Evolutionary conservation across 2,329 filamentous ascomycete species (phyloP).

Genomic region (Pseudogymnoascus sp.): DNA sequence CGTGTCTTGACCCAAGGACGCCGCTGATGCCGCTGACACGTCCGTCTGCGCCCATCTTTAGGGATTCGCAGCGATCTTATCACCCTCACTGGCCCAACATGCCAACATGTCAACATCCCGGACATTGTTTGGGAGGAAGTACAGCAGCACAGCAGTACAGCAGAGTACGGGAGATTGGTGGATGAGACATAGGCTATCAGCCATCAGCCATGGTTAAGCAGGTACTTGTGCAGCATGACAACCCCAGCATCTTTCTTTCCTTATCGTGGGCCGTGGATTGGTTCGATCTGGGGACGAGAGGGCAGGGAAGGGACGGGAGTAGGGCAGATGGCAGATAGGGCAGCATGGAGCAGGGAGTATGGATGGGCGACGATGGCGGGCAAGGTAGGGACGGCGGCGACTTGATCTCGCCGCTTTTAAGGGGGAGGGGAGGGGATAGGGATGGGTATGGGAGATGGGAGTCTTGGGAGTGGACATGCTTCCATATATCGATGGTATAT

Average conservation of each 20-base stretch:
- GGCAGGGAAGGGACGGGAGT: background rate
- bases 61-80: background rate
- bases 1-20: background rate
- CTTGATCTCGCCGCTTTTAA: background rate
- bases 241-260: background rate
- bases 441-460: too few relatives aligned
- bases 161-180: background rate
- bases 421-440: background rate
- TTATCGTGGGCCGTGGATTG: background rate
- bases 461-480: too few relatives aligned
- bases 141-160: background rate
- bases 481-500: too few relatives aligned
- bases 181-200: background rate
- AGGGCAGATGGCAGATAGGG: background rate
- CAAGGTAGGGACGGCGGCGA: background rate
- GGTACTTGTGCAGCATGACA: conserved; percentile 1
- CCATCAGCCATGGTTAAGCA: conserved; percentile 7
- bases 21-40: conserved; percentile 4
- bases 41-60: background rate
- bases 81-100: background rate
- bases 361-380: background rate
- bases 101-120: background rate
- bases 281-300: background rate
- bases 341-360: background rate
- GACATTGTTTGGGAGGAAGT: background rate